Percentiles rank a stretch among this genome's conserved stretches.
Evolutionary conservation across 2,329 filamentous ascomycete species (phyloP).

Genomic region (Hortaea werneckii): DNA sequence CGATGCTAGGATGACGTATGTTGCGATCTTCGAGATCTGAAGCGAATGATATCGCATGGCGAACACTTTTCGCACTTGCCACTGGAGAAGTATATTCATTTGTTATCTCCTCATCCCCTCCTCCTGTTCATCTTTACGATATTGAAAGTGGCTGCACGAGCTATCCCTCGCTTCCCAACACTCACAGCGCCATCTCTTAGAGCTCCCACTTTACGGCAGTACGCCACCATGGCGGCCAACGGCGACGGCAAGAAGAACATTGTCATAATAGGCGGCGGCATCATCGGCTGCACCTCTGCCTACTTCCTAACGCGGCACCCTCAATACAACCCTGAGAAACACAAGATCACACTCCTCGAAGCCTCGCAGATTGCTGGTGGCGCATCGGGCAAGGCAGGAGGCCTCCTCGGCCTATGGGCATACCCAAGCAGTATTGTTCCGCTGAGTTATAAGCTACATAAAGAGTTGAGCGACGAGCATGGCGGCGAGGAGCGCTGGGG

Average conservation of each 20-base stretch:
- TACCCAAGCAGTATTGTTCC: slow-evolving; percentile 78
- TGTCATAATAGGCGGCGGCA: slow-evolving; percentile 59
- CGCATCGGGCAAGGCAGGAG: slow-evolving; percentile 89
- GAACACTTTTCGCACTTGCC: too few relatives aligned
- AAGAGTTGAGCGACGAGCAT: slow-evolving; percentile 75
- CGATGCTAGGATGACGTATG: too few relatives aligned
- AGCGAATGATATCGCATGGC: too few relatives aligned
- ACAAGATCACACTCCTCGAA: slow-evolving; percentile 79
- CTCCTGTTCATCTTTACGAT: too few relatives aligned
- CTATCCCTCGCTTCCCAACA: too few relatives aligned
- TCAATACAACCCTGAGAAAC: slow-evolving; percentile 61
- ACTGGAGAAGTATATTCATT: too few relatives aligned
- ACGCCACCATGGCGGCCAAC: slow-evolving; percentile 12
- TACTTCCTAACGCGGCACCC: slow-evolving; percentile 86
- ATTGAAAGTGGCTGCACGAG: too few relatives aligned
- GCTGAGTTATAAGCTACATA: slow-evolving; percentile 73
- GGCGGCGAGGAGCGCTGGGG: slow-evolving; percentile 73
- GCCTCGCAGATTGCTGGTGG: slow-evolving; percentile 77
- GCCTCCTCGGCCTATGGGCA: slow-evolving; percentile 81
- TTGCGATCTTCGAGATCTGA: too few relatives aligned
- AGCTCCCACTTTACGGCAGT: too few relatives aligned
- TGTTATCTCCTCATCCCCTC: neutral
- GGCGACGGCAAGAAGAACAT: slow-evolving; percentile 21
- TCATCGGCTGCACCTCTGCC: slow-evolving; percentile 83
- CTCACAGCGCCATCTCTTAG: too few relatives aligned